Evolutionary conservation across 2,329 filamentous ascomycete species (phyloP), one percentile per base, ranked within the genome.

Genomic region (Dryadomyces sulphureus): DNA sequence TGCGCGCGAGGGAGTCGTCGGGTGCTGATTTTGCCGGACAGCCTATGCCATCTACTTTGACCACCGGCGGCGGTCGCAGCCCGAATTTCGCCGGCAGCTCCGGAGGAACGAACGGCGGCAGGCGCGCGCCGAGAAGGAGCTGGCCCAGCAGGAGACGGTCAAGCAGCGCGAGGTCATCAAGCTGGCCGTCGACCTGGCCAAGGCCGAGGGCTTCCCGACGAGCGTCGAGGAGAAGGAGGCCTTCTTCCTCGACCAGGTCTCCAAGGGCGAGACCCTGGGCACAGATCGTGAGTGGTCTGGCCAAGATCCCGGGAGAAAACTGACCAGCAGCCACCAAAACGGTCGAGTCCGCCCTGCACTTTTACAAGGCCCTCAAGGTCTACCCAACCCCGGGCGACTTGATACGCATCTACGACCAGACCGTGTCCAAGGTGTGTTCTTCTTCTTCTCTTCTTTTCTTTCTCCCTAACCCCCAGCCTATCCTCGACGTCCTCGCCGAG

Each of bases 311-410:
- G 16, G 17, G 3, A 3, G 3, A 25, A 17, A 5, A n/a, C 46
- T 48, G 12, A 45, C 42, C 32, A 44, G 51, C 55, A 84, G 80
- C 80, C 55, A 67, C 77, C 54, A 77, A 81, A 59, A 70, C 74
- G 36, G 65, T 94, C 49, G 89, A 95, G 54, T 86, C 92, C 44
- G 90, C 92, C 41, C 70, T 96, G 50, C 87, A 85, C 64, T 98
- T 98, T 69, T 98, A 96, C 77, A 93, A 89, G 74, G 92, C 89
- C 39, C 77, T 98, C 55, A 98, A 98, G 76, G 92, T 96, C 56
- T 98, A 98, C 68, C 92, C 92, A 45, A 84, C 86, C 58, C 92
- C 90, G 12, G 77, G 81, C 57, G 92, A 96, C 60, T 72, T 98
- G 57, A 95, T 98, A 63, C 77, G 77, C 58, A 94, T 98, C 65